phyloP scores from a whole-genome alignment of 2,329 filamentous ascomycete species.

The Ophiocordyceps camponoti-floridani region DNA sequence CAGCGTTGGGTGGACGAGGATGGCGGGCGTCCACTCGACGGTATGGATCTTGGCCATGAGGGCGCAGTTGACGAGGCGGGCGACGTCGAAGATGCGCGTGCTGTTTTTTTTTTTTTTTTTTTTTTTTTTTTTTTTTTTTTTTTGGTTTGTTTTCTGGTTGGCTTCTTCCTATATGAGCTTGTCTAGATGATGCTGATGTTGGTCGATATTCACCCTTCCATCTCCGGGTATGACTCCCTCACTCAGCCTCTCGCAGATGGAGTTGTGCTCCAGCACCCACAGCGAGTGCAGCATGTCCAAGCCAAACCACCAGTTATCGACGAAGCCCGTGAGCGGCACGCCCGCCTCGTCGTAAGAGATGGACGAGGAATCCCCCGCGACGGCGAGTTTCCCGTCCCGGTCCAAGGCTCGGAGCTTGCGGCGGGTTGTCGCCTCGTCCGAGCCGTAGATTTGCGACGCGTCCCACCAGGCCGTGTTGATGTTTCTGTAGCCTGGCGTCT shows the following conservation, averaged over 20 bases:
- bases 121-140: too few relatives aligned
- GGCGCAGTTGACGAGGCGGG: slow-evolving; percentile 20
- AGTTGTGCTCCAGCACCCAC: slow-evolving; percentile 1
- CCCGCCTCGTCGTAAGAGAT: not conserved
- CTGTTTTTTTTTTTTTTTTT: too few relatives aligned
- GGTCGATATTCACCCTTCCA: not conserved
- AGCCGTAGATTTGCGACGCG: slow-evolving; percentile 1
- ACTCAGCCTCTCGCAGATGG: slow-evolving; percentile 1
- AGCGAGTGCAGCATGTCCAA: not conserved
- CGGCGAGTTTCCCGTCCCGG: not conserved
- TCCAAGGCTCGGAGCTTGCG: not conserved
- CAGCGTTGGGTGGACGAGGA: slow-evolving; percentile 20
- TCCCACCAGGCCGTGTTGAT: slow-evolving; percentile 1
- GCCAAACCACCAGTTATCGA: slow-evolving; percentile 1
- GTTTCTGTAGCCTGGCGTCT: not conserved
- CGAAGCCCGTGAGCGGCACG: not conserved
- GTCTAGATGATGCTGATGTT: too few relatives aligned
- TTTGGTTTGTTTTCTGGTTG: too few relatives aligned
- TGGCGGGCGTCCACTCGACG: slow-evolving; percentile 28
- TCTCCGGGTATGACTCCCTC: not conserved
- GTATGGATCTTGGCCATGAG: slow-evolving; percentile 32
- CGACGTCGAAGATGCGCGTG: not conserved
- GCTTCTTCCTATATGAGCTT: too few relatives aligned
- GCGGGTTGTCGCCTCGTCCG: not conserved
- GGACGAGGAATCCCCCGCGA: not conserved